Evolutionary conservation across 192 early-diverging fungal species (phyloP), one percentile per base, ranked within the genome.

Genomic region (Dimargaris xerosporica): DNA sequence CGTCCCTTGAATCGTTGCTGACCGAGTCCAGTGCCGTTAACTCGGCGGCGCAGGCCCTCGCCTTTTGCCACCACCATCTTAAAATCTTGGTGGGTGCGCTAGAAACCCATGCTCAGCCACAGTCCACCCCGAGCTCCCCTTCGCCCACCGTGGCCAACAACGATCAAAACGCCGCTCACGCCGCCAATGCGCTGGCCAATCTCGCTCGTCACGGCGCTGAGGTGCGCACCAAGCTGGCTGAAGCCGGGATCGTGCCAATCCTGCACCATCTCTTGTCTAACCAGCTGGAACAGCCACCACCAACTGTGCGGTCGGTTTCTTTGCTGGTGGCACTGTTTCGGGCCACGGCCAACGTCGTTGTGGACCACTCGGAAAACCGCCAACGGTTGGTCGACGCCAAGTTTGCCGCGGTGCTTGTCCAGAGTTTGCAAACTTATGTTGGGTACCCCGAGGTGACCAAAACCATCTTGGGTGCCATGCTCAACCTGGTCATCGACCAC

Each of bases 161-260:
- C 7, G 34, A 39, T 5, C 34, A 39, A 39, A 39, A 7, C 34
- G 34, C 46, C 46, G 11, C 15, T n/a, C 46, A 6, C 15, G 46
- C 46, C 46, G 46, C 46, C 21, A 16, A 47, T 16, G 21, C 46
- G 46, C 54, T 56, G 54, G 54, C 54, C 28, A 56, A 56, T 34
- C 29, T 56, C 23, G 54, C 26, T 17, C 54, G 34, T 1, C 28
- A 34, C 30, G 16, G 29, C 0, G 10, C 19, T 1, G 11, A 28
- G 16, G 30, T 56, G 19, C 54, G 54, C 25, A 56, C 54, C 0
- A n/a, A 19, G 54, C n/a, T 56, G n/a, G 54, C 54, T 17, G 54
- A 56, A 39, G 34, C 34, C 7, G 34, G 34, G 34, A 39, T 39
- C 34, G 34, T 39, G 34, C 34, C 34, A 39, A 7, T 7, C 3